phyloP scores from a whole-genome alignment of 2,329 filamentous ascomycete genomes.

The Metarhizium guizhouense region DNA sequence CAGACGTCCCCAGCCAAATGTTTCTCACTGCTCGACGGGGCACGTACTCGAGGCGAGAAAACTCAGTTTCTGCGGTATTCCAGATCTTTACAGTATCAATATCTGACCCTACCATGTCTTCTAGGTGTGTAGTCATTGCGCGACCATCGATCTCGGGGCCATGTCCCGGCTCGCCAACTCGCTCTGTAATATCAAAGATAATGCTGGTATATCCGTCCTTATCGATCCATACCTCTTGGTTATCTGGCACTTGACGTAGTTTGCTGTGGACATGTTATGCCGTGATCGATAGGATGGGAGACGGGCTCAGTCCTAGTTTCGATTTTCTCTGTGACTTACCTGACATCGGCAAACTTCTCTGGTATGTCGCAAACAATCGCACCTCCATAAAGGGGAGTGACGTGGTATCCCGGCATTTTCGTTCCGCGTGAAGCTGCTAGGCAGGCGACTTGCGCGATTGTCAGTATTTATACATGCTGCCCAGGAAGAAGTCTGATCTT shows the following conservation, averaged over 20 bases:
- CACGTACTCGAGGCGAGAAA: constrained; percentile 45
- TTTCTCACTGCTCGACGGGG: not conserved
- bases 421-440: not conserved
- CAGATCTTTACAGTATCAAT: constrained; percentile 56
- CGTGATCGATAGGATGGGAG: not conserved
- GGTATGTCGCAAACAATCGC: constrained; percentile 63
- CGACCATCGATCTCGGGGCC: constrained; percentile 56
- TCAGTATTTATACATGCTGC: not conserved
- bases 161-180: constrained; percentile 49
- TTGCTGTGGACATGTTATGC: constrained; percentile 34
- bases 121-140: constrained; percentile 59
- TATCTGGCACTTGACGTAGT: constrained; percentile 69
- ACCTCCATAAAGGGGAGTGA: constrained; percentile 60
- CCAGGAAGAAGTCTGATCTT: not conserved
- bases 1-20: not conserved
- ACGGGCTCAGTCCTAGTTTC: constrained; percentile 9
- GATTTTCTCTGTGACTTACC: constrained; percentile 33
- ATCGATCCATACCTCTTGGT: constrained; percentile 90
- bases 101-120: constrained; percentile 59
- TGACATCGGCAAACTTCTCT: constrained; percentile 60
- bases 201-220: constrained; percentile 74
- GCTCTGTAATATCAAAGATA: constrained; percentile 85
- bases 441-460: not conserved
- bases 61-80: constrained; percentile 52
- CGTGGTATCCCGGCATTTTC: constrained; percentile 44